Evolutionary conservation across 2,329 filamentous ascomycete species (phyloP).

Genomic region (Gnomoniopsis sp.): DNA sequence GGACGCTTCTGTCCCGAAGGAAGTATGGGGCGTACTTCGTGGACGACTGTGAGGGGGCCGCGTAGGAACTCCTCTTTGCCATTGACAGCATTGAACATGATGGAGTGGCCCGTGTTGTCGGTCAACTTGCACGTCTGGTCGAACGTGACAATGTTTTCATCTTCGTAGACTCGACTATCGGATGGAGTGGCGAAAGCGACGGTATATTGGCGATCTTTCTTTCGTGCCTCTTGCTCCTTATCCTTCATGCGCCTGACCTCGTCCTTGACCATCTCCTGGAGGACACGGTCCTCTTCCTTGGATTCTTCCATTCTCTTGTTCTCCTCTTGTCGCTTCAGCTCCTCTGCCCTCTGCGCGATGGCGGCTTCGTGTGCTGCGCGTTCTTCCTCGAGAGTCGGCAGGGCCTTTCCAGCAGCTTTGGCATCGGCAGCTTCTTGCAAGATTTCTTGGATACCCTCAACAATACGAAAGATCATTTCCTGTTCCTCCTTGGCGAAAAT

Average conservation of each 20-base stretch:
- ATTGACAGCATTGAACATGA: conserved; percentile 68
- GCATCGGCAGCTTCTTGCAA: conserved; percentile 82
- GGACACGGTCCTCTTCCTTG: conserved; percentile 66
- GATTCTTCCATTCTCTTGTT: conserved; percentile 53
- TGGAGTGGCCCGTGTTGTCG: conserved; percentile 59
- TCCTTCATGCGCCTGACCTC: conserved; percentile 66
- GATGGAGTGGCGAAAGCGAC: conserved; percentile 7
- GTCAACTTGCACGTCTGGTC: conserved; percentile 64
- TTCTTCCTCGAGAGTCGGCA: conserved; percentile 88
- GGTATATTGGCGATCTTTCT: conserved; percentile 45
- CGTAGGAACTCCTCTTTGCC: conserved; percentile 64
- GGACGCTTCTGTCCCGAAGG: conserved; percentile 52
- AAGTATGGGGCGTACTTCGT: conserved; percentile 69
- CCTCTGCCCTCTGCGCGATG: conserved; percentile 57
- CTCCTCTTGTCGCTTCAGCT: conserved; percentile 51
- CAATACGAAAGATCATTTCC: conserved; percentile 62
- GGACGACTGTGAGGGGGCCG: conserved; percentile 64
- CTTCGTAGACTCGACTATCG: conserved; percentile 30
- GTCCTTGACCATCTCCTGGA: conserved; percentile 69
- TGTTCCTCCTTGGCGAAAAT: conserved; percentile 50
- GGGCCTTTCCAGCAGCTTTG: conserved; percentile 68
- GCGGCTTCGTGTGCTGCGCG: conserved; percentile 77
- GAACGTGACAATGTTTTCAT: conserved; percentile 49
- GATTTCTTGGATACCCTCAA: conserved; percentile 68
- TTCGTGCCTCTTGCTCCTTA: conserved; percentile 61